Evolutionary conservation across 2,329 filamentous ascomycete genomes (phyloP), one percentile per base, ranked within the genome.

Genomic region (Fusarium globosum): DNA sequence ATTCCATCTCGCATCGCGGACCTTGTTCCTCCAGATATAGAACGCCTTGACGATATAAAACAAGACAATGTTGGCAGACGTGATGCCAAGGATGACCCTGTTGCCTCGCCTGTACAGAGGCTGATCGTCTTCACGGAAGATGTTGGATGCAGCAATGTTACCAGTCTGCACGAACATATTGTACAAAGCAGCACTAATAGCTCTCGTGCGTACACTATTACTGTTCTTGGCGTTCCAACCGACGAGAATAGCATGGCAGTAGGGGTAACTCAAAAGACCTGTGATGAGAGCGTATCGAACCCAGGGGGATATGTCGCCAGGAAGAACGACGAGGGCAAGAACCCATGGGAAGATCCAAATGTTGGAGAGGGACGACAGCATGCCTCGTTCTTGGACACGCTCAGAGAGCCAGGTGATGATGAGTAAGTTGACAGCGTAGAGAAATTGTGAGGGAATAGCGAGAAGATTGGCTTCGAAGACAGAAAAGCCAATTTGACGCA

Each of bases 191-290:
- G 87, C 86, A 1, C 88, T 87, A 16, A 92, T 88, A 2, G 90
- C 89, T 6, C 91, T 82, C 1, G 90, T 92, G 4, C 89, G 85
- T 3, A 92, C 90, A 5, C 87, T 86, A 35, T 89, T 89, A 2
- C 89, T 87, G 76, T 92, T 92, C 58, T 89, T 86, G 6, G 88
- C 90, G 4, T 87, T 90, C 80, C 89, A 88, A 0, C 86, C 88
- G 0, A 91, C 90, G 20, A 87, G 76, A 39, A 83, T 81, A n/a
- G 81, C 80, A 35, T 82, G 81, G 23, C 83, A 84, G 71, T 86
- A 87, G 0, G 86, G 86, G 56, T 87, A 88, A 39, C 82, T 83
- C 14, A 87, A 78, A 10, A 88, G 76, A 0, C 78, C 79, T 0
- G 77, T 79, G 60, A 82, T 73, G 23, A 82, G 69, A 72, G 86